Conservation (phyloP, 306 rosid genomes). For the Cucurbita argyrosperma region DNA sequence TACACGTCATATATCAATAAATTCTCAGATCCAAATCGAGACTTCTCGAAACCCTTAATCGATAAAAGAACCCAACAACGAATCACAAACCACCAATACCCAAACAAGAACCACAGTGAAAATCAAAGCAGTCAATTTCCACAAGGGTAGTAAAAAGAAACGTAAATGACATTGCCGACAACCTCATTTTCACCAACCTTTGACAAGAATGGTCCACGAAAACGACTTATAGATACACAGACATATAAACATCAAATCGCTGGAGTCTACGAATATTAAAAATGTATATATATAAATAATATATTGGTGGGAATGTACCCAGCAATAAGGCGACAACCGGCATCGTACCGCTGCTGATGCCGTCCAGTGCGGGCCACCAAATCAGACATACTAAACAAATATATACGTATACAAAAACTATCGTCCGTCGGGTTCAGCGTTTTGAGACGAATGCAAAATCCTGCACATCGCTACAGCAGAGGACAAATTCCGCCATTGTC, state of each 20-base stretch:
- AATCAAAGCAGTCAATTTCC: background rate
- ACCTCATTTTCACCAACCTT: background rate
- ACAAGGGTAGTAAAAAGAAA: background rate
- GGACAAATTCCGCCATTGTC: slow-evolving; percentile 11
- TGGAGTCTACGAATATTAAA: background rate
- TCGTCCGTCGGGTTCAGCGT: background rate
- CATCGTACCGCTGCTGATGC: slow-evolving; percentile 66
- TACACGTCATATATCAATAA: background rate
- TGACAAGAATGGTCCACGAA: slow-evolving; percentile 3
- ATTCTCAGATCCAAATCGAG: background rate
- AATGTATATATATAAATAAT: background rate
- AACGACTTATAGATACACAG: slow-evolving; percentile 1
- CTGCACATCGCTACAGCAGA: slow-evolving; percentile 21
- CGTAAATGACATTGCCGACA: background rate
- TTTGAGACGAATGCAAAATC: background rate
- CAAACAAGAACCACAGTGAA: background rate
- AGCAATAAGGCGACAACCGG: slow-evolving; percentile 73
- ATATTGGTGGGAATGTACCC: slow-evolving; percentile 30
- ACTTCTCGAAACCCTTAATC: background rate
- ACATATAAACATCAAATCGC: background rate
- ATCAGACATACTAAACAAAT: slow-evolving; percentile 40
- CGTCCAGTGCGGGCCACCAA: slow-evolving; percentile 91
- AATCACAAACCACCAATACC: background rate
- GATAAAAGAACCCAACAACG: background rate
- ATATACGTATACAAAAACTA: background rate